Evolutionary conservation across 2,329 filamentous ascomycete species (phyloP).

Genomic region (Arthrocladium fulminans): DNA sequence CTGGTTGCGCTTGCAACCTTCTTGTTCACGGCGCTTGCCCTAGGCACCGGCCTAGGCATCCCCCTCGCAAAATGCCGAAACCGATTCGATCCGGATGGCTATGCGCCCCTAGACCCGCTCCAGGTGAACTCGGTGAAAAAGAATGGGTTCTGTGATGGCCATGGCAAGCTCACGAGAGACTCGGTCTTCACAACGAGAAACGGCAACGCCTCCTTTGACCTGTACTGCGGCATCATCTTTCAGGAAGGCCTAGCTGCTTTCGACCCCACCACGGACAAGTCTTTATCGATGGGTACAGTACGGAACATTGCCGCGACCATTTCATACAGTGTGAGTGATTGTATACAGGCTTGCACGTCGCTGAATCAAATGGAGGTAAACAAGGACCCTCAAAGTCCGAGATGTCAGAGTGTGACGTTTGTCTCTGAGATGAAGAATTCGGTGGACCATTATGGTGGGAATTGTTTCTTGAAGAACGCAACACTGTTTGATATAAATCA

Average conservation of each 20-base stretch:
- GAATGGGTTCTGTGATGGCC: neutral
- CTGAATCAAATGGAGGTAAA: neutral
- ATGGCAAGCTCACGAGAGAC: neutral
- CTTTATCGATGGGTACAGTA: neutral
- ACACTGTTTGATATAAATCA: neutral
- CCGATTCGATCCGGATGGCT: neutral
- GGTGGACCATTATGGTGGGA: neutral
- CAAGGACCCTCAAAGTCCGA: neutral
- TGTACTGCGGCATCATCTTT: neutral
- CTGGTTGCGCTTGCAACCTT: neutral
- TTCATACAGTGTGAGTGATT: neutral
- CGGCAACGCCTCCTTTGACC: neutral
- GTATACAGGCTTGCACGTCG: neutral
- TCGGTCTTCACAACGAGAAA: neutral
- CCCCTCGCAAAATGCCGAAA: neutral
- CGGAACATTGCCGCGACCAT: neutral
- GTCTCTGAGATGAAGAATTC: neutral
- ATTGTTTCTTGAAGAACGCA: slow-evolving; percentile 1
- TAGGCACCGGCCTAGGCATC: neutral
- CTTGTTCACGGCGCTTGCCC: neutral
- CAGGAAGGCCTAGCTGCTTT: neutral
- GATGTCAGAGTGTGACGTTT: slow-evolving; percentile 2
- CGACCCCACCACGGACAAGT: neutral
- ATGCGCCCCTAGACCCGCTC: neutral
- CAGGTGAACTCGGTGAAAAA: neutral